A percentile compares a stretch with the other conserved stretches of the same genome.
These are phyloP conservation scores for Daldinia sp. DNA, from an alignment of 2,329 filamentous ascomycete genomes.

Conservation along the genomic window DNA sequence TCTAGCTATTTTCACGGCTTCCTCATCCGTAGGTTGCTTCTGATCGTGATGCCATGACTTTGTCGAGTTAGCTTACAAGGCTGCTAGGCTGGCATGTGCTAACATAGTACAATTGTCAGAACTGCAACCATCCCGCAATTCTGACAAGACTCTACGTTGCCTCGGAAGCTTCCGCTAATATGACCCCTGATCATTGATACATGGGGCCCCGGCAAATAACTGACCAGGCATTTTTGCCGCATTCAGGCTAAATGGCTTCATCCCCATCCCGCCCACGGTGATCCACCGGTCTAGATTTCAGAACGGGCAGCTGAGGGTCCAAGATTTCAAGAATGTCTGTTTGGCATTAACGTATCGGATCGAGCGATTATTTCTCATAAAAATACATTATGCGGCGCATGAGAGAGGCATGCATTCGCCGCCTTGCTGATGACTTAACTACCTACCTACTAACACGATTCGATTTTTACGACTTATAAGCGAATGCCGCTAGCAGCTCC, in stretches of 20 bases:
- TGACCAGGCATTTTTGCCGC: slow-evolving; percentile 39
- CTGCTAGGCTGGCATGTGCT: slow-evolving; percentile 14
- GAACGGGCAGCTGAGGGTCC: slow-evolving; percentile 27
- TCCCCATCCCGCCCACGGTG: slow-evolving; percentile 21
- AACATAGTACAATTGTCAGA: slow-evolving; percentile 18
- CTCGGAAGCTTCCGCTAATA: slow-evolving; percentile 37
- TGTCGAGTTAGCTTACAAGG: slow-evolving; percentile 13
- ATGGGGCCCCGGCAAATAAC: slow-evolving; percentile 35
- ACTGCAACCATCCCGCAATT: slow-evolving; percentile 18
- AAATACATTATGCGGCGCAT: slow-evolving; percentile 21
- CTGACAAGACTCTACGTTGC: slow-evolving; percentile 20
- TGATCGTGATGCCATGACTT: slow-evolving; percentile 14
- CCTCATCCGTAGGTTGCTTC: slow-evolving; percentile 22
- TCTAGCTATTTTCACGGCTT: slow-evolving; percentile 16
- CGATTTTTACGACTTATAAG: slow-evolving; percentile 10
- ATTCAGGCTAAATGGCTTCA: slow-evolving; percentile 42
- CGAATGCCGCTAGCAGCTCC: slow-evolving; percentile 24
- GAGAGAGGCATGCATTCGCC: slow-evolving; percentile 20
- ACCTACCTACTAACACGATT: slow-evolving; percentile 5
- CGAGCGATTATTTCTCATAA: slow-evolving; percentile 23
- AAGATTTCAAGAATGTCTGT: slow-evolving; percentile 25
- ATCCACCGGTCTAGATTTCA: slow-evolving; percentile 33
- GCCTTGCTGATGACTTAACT: slow-evolving; percentile 4
- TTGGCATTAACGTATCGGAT: slow-evolving; percentile 25
- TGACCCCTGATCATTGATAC: slow-evolving; percentile 16